A percentile compares a stretch with the other conserved stretches of the same genome.
Evolutionary conservation across 1,139 yeast species (phyloP).

Genomic region (Torulaspora globosa): DNA sequence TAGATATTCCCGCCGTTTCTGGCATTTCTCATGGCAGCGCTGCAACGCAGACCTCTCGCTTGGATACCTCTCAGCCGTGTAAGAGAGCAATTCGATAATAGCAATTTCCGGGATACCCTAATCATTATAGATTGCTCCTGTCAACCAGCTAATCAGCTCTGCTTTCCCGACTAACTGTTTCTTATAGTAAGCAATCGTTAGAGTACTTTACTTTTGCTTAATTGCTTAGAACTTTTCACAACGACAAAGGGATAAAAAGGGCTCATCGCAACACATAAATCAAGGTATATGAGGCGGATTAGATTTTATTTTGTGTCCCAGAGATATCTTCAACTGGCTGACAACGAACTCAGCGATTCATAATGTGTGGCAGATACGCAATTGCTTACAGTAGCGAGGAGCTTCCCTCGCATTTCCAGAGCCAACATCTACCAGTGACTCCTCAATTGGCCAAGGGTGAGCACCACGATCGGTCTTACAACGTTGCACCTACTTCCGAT

Average conservation of each 20-base stretch:
- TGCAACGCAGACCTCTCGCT: constrained; percentile 6
- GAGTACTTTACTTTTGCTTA: constrained; percentile 5
- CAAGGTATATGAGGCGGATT: neutral
- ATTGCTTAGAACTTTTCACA: neutral
- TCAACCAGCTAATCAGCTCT: neutral
- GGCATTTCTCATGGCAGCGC: constrained; percentile 32
- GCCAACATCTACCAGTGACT: constrained; percentile 14
- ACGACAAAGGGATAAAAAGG: neutral
- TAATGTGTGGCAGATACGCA: constrained; percentile 50
- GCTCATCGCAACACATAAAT: neutral
- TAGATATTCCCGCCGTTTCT: neutral
- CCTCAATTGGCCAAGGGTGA: constrained; percentile 5
- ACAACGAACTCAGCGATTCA: neutral
- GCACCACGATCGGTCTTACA: constrained; percentile 36
- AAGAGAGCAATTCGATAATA: neutral
- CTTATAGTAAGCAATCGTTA: neutral
- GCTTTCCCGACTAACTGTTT: neutral
- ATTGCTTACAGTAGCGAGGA: constrained; percentile 33
- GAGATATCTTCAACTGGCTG: neutral
- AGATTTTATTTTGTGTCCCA: neutral
- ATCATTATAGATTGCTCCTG: neutral
- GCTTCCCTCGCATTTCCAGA: constrained; percentile 17
- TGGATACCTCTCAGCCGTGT: neutral
- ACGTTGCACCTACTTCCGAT: constrained; percentile 49
- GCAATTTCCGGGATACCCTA: neutral